Base-by-base conservation (phyloP, 208 protist genomes). In the Trypanosoma brucei region DNA sequence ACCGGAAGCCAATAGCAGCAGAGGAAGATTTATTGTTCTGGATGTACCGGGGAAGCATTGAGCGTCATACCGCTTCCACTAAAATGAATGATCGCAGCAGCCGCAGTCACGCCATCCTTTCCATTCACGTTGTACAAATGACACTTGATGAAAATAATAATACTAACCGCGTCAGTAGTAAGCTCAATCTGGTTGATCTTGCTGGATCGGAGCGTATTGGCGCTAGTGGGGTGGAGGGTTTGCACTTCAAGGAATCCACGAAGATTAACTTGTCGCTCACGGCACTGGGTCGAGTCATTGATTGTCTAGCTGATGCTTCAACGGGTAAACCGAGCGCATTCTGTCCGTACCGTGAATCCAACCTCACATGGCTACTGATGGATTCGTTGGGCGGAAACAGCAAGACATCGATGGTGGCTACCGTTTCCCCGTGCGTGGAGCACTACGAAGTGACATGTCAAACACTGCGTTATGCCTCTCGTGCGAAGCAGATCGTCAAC, bases 381-480 rank as follows among this genome's bases (percentile, higher is more conserved):
- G 90, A 95, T 69, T 91, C 81, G 3, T 60, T 97, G 3, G 90
- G 88, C 62, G 92, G 92, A 14, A 92, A 92, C 72, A 87, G 81
- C 57, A 97, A 96, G 60, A 98, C 97, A 0, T 86, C 86, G 30
- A 98, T 98, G 94, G 87, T 98, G 45, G 96, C 95, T n/a, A 95
- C 93, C 1, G 70, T 98, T 3, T 92, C 83, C 2, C 97, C 96
- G 9, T 81, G 92, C 60, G 52, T 65, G 22, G 64, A 76, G 33
- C 89, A 93, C 69, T 93, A 85, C 51, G 95, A 98, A 3, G 95
- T 98, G 68, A 96, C 83, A n/a, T 72, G 84, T 7, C 85, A 90
- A 33, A 98, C 97, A 39, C 62, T 98, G 45, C 85, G 90, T 39
- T 97, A 97, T 78, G 94, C 91, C 30, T 83, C 74, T 4, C 75